Percentiles rank a stretch among this genome's conserved stretches.
Evolutionary conservation across 768 basidiomycete species (phyloP).

Genomic region (Pholiota conissans): DNA sequence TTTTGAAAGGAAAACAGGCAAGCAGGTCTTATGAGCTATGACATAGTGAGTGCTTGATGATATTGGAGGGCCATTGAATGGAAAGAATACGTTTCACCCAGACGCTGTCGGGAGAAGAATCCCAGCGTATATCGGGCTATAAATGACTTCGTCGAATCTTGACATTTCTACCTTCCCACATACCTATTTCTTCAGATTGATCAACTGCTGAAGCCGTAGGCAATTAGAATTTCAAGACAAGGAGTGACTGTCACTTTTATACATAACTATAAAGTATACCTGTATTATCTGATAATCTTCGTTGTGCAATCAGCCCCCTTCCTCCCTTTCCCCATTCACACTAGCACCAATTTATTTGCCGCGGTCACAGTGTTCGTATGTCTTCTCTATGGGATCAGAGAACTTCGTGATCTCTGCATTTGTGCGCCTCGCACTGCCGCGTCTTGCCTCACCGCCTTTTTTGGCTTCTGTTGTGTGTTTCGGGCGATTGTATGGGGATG

Average conservation of each 20-base stretch:
- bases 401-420: neutral
- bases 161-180: too few species aligned
- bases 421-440: neutral
- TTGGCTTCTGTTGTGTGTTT: neutral
- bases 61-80: neutral
- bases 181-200: too few species aligned
- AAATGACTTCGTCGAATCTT: too few species aligned
- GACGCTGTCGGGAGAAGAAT: neutral
- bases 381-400: neutral
- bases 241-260: too few species aligned
- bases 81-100: neutral
- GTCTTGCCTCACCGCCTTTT: neutral
- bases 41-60: too few species aligned
- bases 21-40: neutral
- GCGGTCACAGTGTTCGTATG: neutral
- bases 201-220: too few species aligned
- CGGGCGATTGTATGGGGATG: neutral
- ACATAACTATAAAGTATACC: too few species aligned
- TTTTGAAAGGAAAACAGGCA: neutral
- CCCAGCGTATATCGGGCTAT: too few species aligned
- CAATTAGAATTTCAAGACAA: too few species aligned
- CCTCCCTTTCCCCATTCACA: neutral
- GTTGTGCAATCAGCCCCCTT: too few species aligned
- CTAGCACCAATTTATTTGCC: neutral
- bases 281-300: too few species aligned